Evolutionary conservation across 2,329 filamentous ascomycete genomes (phyloP), one percentile per base, ranked within the genome.

Genomic region (Ustulina deusta): DNA sequence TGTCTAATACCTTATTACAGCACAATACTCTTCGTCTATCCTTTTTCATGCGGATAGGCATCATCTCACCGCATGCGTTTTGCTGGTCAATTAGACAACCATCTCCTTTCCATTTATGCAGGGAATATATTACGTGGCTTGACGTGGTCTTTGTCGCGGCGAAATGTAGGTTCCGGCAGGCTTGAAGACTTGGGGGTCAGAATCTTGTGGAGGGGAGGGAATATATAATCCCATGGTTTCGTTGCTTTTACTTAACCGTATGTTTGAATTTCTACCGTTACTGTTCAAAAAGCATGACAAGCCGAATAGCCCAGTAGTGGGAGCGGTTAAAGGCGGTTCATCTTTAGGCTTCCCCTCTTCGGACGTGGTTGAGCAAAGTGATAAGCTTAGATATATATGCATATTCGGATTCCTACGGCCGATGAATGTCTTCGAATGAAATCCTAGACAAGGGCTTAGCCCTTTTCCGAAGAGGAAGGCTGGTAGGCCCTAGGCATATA

Each of bases 1-100:
- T 52, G 29, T 63, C 42, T n/a, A 34, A 38, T n/a, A 22, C 13
- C 58, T 48, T 25, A 22, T 11, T 51, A 40, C 27, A 25, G 15
- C 13, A 36, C 1, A 10, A n/a, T 38, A 40, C 20, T 20, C 40
- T 51, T 48, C 27, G 22, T 22, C 2, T 5, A 10, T 15, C 17
- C n/a, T 56, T n/a, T 27, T 32, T 27, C 25, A 38, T 48, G 10
- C 40, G 11, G 32, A 3, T 22, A 9, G 9, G 17, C 20, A 22
- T 3, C n/a, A 54, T 36, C 49, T 36, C 49, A 54, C 29, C 29
- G 17, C 49, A 52, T 54, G 4, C 2, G 49, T 11, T 36, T 54
- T 32, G 15, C 29, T n/a, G n/a, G 3, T 15, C 9, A 57, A 57
- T 32, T 29, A 25, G 9, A 15, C n/a, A 17, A 58, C 25, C 10